Percentiles rank a stretch among this genome's conserved stretches.
Conservation (phyloP, 768 basidiomycete genomes). For the Pleurotus giganteus region DNA sequence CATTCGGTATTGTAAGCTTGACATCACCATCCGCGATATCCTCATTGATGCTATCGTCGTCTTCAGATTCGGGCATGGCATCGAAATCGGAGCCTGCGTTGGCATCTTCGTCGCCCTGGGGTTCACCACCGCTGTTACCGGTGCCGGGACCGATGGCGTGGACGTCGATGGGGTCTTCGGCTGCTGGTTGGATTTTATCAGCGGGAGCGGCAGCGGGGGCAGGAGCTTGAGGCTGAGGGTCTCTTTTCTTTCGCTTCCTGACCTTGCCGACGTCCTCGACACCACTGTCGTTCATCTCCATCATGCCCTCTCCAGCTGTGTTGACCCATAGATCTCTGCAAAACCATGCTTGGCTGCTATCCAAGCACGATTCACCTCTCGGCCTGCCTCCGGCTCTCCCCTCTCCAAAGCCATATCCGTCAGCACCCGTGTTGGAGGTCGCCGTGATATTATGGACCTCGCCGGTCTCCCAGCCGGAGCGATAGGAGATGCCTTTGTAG, state of each 20-base stretch:
- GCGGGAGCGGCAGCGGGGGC: background rate
- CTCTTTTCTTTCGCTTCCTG: constrained; percentile 22
- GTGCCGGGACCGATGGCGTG: constrained; percentile 12
- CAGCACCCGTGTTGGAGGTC: too few species aligned
- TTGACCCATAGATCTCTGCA: constrained; percentile 96
- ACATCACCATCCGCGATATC: constrained; percentile 37
- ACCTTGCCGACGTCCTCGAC: constrained; percentile 27
- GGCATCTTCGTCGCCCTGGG: constrained; percentile 60
- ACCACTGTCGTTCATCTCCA: constrained; percentile 48
- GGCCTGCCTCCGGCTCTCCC: too few species aligned
- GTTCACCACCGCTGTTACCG: constrained; percentile 15
- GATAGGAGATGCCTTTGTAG: constrained; percentile 86
- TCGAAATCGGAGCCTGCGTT: constrained; percentile 89
- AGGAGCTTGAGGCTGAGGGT: background rate
- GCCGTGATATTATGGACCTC: constrained; percentile 85
- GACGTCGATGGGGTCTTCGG: background rate
- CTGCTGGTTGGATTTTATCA: background rate
- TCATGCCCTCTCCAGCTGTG: constrained; percentile 75
- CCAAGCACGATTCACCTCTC: constrained; percentile 85
- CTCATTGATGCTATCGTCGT: constrained; percentile 38
- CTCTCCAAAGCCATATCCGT: too few species aligned
- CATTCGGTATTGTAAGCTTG: constrained; percentile 76
- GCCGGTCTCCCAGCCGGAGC: constrained; percentile 51
- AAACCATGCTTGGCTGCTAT: constrained; percentile 97
- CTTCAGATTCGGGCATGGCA: constrained; percentile 65